phyloP scores from a whole-genome alignment of 2,329 filamentous ascomycete species.

The Cladophialophora psammophila region DNA sequence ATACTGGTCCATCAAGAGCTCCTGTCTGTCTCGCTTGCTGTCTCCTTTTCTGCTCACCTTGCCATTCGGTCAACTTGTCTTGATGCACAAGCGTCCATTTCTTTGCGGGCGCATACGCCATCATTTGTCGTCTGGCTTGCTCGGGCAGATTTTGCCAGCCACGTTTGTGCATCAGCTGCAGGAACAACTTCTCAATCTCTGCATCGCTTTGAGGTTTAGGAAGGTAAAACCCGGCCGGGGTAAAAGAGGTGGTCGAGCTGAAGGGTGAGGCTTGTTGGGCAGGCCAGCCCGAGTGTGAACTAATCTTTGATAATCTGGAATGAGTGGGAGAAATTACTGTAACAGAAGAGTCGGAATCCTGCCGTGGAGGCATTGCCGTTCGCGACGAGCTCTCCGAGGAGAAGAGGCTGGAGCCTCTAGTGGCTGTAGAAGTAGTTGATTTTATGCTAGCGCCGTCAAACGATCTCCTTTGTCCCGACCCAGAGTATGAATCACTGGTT shows the following conservation, averaged over 20 bases:
- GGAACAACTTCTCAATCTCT: constrained; percentile 88
- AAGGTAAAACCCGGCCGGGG: constrained; percentile 66
- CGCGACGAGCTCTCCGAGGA: constrained; percentile 61
- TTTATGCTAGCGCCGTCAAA: constrained; percentile 72
- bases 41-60: constrained; percentile 90
- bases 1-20: constrained; percentile 67
- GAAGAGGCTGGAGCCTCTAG: constrained; percentile 64
- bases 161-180: constrained; percentile 94
- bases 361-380: constrained; percentile 45
- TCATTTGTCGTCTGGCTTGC: constrained; percentile 92
- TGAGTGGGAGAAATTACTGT: constrained; percentile 47
- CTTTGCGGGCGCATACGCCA: constrained; percentile 90
- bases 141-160: constrained; percentile 98
- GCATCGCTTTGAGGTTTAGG: constrained; percentile 79
- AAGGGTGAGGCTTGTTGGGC: constrained; percentile 56
- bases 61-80: constrained; percentile 89
- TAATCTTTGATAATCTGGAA: constrained; percentile 51
- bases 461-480: constrained; percentile 63
- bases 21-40: constrained; percentile 75
- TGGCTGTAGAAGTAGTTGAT: constrained; percentile 66
- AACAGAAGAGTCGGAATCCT: constrained; percentile 41
- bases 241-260: constrained; percentile 58
- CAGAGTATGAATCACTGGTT: constrained; percentile 59
- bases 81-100: constrained; percentile 98
- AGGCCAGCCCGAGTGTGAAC: constrained; percentile 51